Evolutionary conservation across 441 rosid genomes (phyloP).

Genomic region (Populus hybrid): DNA sequence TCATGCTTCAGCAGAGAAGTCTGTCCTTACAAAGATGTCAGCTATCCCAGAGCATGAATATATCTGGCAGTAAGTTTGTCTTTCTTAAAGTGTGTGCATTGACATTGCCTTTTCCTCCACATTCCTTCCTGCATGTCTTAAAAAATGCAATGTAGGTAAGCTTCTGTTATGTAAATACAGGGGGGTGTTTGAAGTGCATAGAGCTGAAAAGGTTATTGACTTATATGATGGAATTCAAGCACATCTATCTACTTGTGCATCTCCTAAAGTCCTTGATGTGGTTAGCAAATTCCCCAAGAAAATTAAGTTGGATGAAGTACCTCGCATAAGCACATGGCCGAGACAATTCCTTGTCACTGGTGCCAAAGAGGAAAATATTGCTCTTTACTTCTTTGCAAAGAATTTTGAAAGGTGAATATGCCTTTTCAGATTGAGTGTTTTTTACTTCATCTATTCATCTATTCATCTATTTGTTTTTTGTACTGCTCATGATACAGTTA

Average conservation of each 20-base stretch:
- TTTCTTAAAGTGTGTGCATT: conserved; percentile 14
- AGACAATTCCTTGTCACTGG: conserved; percentile 67
- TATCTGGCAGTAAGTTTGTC: conserved; percentile 85
- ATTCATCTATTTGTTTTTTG: conserved; percentile 5
- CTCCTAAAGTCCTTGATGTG: conserved; percentile 82
- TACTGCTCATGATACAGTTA: conserved; percentile 54
- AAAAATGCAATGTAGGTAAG: conserved; percentile 14
- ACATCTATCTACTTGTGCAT: conserved; percentile 76
- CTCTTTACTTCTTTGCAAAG: conserved; percentile 95
- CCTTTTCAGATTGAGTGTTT: conserved; percentile 1
- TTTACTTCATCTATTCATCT: background rate
- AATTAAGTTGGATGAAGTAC: conserved; percentile 68
- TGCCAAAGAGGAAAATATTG: conserved; percentile 84
- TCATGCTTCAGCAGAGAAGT: conserved; percentile 25
- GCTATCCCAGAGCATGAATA: conserved; percentile 79
- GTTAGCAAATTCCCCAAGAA: conserved; percentile 62
- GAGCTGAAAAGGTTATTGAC: conserved; percentile 45
- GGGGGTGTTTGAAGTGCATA: conserved; percentile 70
- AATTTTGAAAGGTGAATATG: conserved; percentile 68
- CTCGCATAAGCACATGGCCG: conserved; percentile 84
- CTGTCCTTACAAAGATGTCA: conserved; percentile 35
- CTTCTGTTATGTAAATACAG: conserved; percentile 33
- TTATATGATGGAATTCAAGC: conserved; percentile 83
- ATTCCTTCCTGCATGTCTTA: conserved; percentile 3
- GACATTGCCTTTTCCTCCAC: conserved; percentile 4